Base-by-base conservation (phyloP, 148 eudicot species). In the Rhododendron henanense region DNA sequence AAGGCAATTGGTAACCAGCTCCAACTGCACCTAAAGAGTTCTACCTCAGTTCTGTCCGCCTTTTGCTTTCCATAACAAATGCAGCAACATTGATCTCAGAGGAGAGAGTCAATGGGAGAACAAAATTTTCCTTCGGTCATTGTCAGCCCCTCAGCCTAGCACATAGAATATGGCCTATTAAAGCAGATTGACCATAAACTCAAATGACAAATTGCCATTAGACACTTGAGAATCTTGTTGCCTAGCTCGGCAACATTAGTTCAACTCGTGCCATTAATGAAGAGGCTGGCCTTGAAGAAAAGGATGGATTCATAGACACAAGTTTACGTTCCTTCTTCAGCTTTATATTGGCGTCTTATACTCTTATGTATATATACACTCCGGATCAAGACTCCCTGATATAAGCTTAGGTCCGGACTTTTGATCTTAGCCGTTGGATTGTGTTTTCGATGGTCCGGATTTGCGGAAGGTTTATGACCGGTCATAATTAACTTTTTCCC, bases 251-350 rank as follows among this genome's bases (percentile, higher is more conserved):
- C 61, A 9, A 71, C 50, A 13, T 15, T 10, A 28, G 6, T 28
- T 59, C 19, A 41, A 18, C 51, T 39, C 39, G 14, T 82, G n/a
- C 31, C 84, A 59, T 31, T 6, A 47, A 83, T 25, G 16, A 35
- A 82, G 47, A 82, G 51, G 78, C 78, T 83, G 37, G 16, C 44
- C 18, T 25, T 25, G 45, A 47, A 47, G 79, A 84, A 31, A 84
- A 73, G 45, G 63, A 71, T 57, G 71, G 45, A 69, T 28, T 44
- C 28, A 1, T 45, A 6, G 45, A 48, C 61, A 83, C 47, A 41
- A 59, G 9, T 59, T 19, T 59, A 6, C 6, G 23, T 9, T 55
- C 37, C 3, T 31, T 51, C 10, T 48, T 84, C n/a, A 51, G 3
- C 73, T 74, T 73, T 61, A 51, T 1, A 50, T 50, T 61, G 63